Base-by-base conservation (phyloP, 192 early-diverging fungal genomes). In the Backusella sp. region DNA sequence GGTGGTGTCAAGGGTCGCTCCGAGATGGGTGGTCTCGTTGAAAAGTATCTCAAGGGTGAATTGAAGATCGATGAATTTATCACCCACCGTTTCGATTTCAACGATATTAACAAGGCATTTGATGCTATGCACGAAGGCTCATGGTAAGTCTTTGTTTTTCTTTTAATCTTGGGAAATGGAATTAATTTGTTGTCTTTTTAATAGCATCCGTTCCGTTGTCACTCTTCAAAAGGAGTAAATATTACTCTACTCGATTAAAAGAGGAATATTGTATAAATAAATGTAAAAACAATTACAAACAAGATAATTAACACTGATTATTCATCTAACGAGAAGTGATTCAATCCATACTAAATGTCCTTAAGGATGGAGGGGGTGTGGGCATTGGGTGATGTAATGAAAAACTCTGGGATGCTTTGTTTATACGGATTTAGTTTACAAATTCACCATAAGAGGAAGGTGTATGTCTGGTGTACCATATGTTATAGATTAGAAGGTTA, bases 1-100 rank as follows among this genome's bases (percentile, higher is more conserved):
- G 97, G 97, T 77, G 97, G 97, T 65, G 90, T 97, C 80, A 99
- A 98, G 89, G 97, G 97, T 17, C 88, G 96, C 70, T 86, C 93
- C 0, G 94, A 99, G 79, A 86, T 99, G 68, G 96, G 95, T 5
- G 89, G 86, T 12, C 85, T 97, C 73, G 96, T 99, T 35, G 83
- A 96, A 74, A 88, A 95, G 80, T 99, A 99, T 81, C 56, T 96
- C 74, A 81, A 88, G 34, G 91, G 92, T 44, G 87, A 92, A 82
- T 85, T 99, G 26, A 95, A 97, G 84, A 91, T 99, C 76, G 97
- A 99, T 80, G 91, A 92, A 73, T 96, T 93, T 79, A 88, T 96
- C 77, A 98, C 96, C 36, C 91, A 97, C 83, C 90, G 87, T 73
- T 91, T 94, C 81, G 79, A 84, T 12, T 77, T 99, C 59, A 88